These are phyloP conservation scores for Olyra latifolia DNA, from an alignment of 176 grass and related monocot genomes.

Conservation along the genomic window DNA sequence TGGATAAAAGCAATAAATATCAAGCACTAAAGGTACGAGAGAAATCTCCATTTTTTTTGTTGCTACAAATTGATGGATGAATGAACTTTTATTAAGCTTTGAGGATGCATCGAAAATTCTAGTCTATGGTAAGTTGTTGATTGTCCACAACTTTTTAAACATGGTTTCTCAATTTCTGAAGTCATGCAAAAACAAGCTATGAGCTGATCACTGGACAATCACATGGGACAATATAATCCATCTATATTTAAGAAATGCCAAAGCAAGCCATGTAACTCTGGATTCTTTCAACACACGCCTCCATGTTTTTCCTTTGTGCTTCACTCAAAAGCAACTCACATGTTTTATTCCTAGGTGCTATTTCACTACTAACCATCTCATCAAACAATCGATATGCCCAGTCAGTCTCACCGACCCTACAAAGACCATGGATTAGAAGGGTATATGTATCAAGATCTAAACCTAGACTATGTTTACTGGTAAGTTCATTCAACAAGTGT, in stretches of 20 bases:
- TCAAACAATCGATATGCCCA: slow-evolving; percentile 69
- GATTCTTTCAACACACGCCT: slow-evolving; percentile 47
- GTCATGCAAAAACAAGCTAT: background rate
- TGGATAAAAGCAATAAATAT: background rate
- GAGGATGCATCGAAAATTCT: background rate
- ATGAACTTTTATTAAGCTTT: background rate
- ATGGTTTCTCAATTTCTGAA: background rate
- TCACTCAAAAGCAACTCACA: slow-evolving; percentile 67
- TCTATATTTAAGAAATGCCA: slow-evolving; percentile 29
- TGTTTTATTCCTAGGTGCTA: slow-evolving; percentile 62
- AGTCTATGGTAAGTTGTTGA: slow-evolving; percentile 5
- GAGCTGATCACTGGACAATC: slow-evolving; percentile 3
- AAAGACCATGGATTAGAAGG: slow-evolving; percentile 75
- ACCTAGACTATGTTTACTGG: slow-evolving; percentile 55
- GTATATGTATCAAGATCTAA: slow-evolving; percentile 85
- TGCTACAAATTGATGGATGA: background rate
- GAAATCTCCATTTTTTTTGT: background rate
- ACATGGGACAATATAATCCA: background rate
- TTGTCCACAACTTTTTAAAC: background rate
- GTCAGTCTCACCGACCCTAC: slow-evolving; percentile 51
- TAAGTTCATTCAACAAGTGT: slow-evolving; percentile 56
- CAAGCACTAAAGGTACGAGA: background rate
- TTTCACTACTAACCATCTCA: slow-evolving; percentile 79
- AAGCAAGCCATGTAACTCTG: slow-evolving; percentile 43
- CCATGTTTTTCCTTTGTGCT: slow-evolving; percentile 55